Conservation (phyloP, 2,329 filamentous ascomycete genomes). For the Clonostachys solani region DNA sequence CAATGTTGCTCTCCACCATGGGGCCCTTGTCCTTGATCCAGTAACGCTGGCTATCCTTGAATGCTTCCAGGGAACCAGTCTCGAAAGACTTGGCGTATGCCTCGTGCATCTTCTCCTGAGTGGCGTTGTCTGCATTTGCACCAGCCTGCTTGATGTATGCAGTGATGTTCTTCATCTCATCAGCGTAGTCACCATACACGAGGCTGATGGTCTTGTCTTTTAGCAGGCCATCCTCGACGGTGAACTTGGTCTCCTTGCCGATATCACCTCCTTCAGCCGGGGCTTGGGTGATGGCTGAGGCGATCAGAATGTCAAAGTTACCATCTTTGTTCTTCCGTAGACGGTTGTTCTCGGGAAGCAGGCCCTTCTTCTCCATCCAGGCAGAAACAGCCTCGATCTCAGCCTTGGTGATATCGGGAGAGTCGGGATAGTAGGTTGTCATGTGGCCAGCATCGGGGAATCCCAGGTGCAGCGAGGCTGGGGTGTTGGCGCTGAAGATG, state of each 20-base stretch:
- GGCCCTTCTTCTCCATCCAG: slow-evolving; percentile 67
- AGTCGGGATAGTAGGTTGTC: slow-evolving; percentile 80
- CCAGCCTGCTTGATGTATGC: slow-evolving; percentile 65
- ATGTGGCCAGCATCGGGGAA: slow-evolving; percentile 72
- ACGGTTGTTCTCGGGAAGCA: slow-evolving; percentile 74
- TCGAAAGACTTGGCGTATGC: slow-evolving; percentile 74
- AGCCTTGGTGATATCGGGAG: slow-evolving; percentile 65
- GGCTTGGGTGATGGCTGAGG: slow-evolving; percentile 59
- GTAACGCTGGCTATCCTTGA: slow-evolving; percentile 74
- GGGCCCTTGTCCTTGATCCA: slow-evolving; percentile 85
- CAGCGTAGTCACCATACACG: slow-evolving; percentile 69
- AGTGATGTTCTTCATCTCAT: slow-evolving; percentile 67
- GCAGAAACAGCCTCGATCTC: slow-evolving; percentile 71
- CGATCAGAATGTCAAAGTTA: slow-evolving; percentile 70
- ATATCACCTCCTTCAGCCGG: slow-evolving; percentile 63
- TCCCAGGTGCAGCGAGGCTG: slow-evolving; percentile 68
- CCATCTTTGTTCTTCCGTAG: slow-evolving; percentile 62
- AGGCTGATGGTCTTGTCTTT: slow-evolving; percentile 66
- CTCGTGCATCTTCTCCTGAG: slow-evolving; percentile 67
- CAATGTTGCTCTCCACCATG: slow-evolving; percentile 74
- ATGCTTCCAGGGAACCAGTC: slow-evolving; percentile 69
- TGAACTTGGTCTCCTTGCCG: slow-evolving; percentile 59
- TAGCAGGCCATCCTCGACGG: slow-evolving; percentile 52
- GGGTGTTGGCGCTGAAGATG: slow-evolving; percentile 65
- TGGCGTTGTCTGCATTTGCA: slow-evolving; percentile 68